phyloP scores from a whole-genome alignment of 2,329 filamentous ascomycete species.

The Colletotrichum limetticola region DNA sequence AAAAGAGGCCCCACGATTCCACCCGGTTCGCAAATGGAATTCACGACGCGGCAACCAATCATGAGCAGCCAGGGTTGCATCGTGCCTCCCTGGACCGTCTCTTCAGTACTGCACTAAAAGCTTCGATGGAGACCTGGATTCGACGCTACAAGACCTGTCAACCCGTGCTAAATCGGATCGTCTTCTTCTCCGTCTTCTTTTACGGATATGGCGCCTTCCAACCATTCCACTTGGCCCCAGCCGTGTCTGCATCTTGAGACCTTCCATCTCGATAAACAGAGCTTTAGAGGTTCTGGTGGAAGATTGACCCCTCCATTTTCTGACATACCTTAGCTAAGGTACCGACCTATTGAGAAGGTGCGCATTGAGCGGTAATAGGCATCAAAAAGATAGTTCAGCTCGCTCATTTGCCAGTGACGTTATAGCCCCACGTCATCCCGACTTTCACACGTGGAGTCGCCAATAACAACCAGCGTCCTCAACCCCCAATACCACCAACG shows the following conservation, averaged over 20 bases:
- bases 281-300: neutral
- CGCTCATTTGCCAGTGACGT: slow-evolving; percentile 30
- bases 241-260: neutral
- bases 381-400: neutral
- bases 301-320: neutral
- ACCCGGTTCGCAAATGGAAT: slow-evolving; percentile 5
- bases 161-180: neutral
- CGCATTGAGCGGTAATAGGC: neutral
- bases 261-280: too few species aligned
- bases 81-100: neutral
- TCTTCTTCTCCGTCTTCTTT: neutral
- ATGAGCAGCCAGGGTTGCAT: slow-evolving; percentile 1
- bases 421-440: slow-evolving; percentile 27
- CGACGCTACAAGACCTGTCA: neutral
- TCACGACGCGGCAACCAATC: slow-evolving; percentile 6
- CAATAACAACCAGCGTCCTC: neutral
- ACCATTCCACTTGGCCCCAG: neutral
- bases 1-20: neutral
- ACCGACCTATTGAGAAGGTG: neutral
- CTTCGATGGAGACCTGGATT: neutral
- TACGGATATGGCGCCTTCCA: neutral
- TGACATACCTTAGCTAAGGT: too few species aligned
- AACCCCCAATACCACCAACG: neutral
- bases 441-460: slow-evolving; percentile 32
- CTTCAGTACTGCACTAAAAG: neutral